phyloP scores from a whole-genome alignment of 2,329 filamentous ascomycete species.

The Venturia carpophila region DNA sequence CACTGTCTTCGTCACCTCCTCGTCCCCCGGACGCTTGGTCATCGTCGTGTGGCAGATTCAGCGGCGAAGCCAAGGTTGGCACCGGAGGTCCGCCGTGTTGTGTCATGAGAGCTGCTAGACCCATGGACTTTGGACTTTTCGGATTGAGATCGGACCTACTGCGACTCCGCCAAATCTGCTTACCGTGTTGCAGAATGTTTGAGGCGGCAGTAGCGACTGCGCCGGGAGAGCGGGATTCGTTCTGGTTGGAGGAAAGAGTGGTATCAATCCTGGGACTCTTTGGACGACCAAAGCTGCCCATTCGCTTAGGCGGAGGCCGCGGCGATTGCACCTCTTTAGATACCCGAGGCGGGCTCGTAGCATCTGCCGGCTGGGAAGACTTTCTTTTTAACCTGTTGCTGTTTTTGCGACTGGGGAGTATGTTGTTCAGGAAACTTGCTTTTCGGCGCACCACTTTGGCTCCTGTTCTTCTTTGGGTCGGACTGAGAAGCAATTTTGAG shows the following conservation, averaged over 20 bases:
- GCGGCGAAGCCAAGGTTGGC: slow-evolving; percentile 44
- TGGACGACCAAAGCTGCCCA: slow-evolving; percentile 35
- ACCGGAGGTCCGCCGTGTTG: slow-evolving; percentile 52
- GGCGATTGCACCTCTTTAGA: not conserved
- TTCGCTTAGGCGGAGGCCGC: slow-evolving; percentile 28
- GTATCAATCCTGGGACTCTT: slow-evolving; percentile 36
- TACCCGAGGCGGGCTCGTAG: not conserved
- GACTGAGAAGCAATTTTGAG: slow-evolving; percentile 51
- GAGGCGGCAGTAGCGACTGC: slow-evolving; percentile 29
- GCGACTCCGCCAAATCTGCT: slow-evolving; percentile 43
- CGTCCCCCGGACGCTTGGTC: slow-evolving; percentile 22
- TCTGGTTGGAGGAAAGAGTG: slow-evolving; percentile 34
- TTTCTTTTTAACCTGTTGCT: slow-evolving; percentile 44
- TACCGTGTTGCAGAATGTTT: slow-evolving; percentile 33
- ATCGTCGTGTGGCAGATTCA: not conserved
- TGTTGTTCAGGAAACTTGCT: slow-evolving; percentile 46
- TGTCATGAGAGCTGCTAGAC: slow-evolving; percentile 48
- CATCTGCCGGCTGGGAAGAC: slow-evolving; percentile 28
- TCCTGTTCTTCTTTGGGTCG: slow-evolving; percentile 31
- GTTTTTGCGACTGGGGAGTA: slow-evolving; percentile 36
- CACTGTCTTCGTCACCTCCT: slow-evolving; percentile 33
- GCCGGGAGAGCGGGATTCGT: slow-evolving; percentile 49
- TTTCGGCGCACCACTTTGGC: slow-evolving; percentile 37
- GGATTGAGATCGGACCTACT: slow-evolving; percentile 50
- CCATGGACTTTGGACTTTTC: slow-evolving; percentile 30